Conservation (phyloP, 768 basidiomycete species). For the Tulasnella sp. region DNA sequence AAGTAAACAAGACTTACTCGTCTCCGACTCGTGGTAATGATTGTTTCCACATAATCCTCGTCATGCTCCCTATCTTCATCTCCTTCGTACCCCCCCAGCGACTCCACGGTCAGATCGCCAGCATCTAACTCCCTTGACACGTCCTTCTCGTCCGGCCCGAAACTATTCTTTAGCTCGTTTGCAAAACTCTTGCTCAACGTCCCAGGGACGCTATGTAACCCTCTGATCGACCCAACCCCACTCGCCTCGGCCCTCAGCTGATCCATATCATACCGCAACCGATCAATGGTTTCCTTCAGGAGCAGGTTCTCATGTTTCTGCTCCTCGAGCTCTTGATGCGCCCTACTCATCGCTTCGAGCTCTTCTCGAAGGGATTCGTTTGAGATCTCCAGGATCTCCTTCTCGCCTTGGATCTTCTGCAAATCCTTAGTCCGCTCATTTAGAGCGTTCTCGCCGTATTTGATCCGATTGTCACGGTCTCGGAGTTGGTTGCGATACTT, state of each 20-base stretch:
- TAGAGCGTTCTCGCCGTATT: constrained; percentile 26
- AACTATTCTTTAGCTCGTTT: constrained; percentile 29
- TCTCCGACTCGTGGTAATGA: constrained; percentile 48
- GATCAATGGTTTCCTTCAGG: constrained; percentile 92
- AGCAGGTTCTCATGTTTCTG: constrained; percentile 92
- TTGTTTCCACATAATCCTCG: constrained; percentile 76
- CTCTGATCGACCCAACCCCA: constrained; percentile 11
- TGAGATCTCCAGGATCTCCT: constrained; percentile 60
- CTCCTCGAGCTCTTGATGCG: constrained; percentile 67
- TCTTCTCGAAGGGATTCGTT: constrained; percentile 62
- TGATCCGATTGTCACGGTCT: constrained; percentile 62
- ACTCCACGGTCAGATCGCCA: constrained; percentile 31
- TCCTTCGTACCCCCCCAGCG: constrained; percentile 31
- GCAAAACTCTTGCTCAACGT: constrained; percentile 26
- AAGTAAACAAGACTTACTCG: constrained; percentile 30
- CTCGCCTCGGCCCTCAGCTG: constrained; percentile 51
- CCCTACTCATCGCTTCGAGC: constrained; percentile 54
- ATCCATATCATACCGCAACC: constrained; percentile 89
- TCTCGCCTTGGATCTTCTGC: constrained; percentile 44
- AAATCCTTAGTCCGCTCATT: background rate
- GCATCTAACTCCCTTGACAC: constrained; percentile 24
- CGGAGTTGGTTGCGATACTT: constrained; percentile 65
- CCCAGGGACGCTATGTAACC: constrained; percentile 13
- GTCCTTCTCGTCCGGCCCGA: constrained; percentile 27
- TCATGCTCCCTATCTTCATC: constrained; percentile 64